A percentile compares a stretch with the other conserved stretches of the same genome.
phyloP scores from a whole-genome alignment of 2,329 filamentous ascomycete genomes.

The Capronia coronata region DNA sequence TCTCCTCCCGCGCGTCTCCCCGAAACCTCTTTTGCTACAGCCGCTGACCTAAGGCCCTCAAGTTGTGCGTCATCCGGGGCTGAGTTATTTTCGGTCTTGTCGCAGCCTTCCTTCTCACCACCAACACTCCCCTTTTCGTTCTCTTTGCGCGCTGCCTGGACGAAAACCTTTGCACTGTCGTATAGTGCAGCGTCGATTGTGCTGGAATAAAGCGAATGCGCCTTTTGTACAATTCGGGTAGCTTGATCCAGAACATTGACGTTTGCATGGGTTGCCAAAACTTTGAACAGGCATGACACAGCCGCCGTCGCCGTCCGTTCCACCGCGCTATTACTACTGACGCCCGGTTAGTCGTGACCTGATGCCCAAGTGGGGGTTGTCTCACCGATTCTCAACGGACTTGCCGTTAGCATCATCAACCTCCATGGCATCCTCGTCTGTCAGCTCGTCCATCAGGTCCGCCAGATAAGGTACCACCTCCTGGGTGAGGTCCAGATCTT shows the following conservation, averaged over 20 bases:
- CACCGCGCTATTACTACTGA: conserved; percentile 9
- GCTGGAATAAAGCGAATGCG: conserved; percentile 11
- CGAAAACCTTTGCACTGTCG: conserved; percentile 21
- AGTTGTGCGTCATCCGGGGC: conserved; percentile 9
- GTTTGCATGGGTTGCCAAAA: conserved; percentile 15
- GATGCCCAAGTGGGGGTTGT: conserved; percentile 6
- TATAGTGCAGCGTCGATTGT: conserved; percentile 19
- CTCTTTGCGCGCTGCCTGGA: conserved; percentile 7
- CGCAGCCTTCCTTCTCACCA: conserved; percentile 3
- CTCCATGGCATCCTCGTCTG: conserved; percentile 57
- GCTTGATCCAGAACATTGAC: conserved; percentile 20
- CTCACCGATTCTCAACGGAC: conserved; percentile 17
- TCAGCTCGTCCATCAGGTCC: conserved; percentile 55
- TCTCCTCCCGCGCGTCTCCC: neutral
- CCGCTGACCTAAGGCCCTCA: neutral
- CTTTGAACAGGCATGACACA: conserved; percentile 25
- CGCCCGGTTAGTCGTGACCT: conserved; percentile 15
- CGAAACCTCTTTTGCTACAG: conserved; percentile 3
- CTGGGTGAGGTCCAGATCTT: conserved; percentile 63
- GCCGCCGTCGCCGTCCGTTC: conserved; percentile 19
- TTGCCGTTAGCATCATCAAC: conserved; percentile 45
- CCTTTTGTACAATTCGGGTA: conserved; percentile 16
- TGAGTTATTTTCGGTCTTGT: conserved; percentile 17
- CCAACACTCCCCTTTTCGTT: conserved; percentile 6
- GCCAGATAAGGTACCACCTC: conserved; percentile 50